phyloP scores from a whole-genome alignment of 2,329 filamentous ascomycete species.

The Sclerotinia trifoliorum region DNA sequence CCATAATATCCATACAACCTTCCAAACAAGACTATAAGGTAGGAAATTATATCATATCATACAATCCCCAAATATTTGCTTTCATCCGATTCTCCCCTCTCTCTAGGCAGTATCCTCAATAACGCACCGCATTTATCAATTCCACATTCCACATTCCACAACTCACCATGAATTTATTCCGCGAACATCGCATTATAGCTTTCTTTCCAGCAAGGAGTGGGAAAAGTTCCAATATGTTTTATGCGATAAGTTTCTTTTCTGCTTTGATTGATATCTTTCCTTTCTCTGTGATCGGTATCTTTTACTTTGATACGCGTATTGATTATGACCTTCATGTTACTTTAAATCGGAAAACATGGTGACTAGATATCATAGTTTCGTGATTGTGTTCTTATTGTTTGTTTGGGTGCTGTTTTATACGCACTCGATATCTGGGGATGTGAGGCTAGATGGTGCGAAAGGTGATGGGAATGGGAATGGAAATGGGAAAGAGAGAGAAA shows the following conservation, averaged over 20 bases:
- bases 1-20: neutral
- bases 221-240: neutral
- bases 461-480: too few relatives aligned
- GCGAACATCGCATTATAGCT: neutral
- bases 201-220: neutral
- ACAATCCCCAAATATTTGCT: neutral
- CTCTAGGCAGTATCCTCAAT: neutral
- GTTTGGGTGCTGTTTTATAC: conserved; percentile 5
- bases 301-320: neutral
- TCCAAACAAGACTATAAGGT: neutral
- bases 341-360: neutral
- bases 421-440: neutral
- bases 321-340: neutral
- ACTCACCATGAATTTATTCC: neutral
- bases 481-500: too few relatives aligned
- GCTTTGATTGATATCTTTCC: neutral
- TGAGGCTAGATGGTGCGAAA: neutral
- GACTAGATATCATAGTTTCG: neutral
- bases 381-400: conserved; percentile 3
- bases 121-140: neutral
- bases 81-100: neutral
- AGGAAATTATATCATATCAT: neutral
- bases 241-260: neutral
- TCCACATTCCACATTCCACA: too few relatives aligned
- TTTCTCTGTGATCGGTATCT: neutral